Evolutionary conservation across 2,329 filamentous ascomycete species (phyloP), one percentile per base, ranked within the genome.

Genomic region (Aspergillus fructus): DNA sequence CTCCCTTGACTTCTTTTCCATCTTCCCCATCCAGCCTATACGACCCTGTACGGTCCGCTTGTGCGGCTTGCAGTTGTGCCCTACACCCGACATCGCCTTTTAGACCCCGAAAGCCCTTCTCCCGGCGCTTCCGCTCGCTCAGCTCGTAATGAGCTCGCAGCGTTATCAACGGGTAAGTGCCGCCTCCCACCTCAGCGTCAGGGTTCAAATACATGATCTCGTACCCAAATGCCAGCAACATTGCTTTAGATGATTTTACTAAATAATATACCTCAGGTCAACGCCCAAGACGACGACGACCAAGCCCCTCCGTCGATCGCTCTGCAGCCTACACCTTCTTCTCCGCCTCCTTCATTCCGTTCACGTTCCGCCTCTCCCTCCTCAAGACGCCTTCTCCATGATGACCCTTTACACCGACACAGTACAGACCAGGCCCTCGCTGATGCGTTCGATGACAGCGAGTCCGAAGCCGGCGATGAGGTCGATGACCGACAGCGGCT

Each of bases 401-500:
- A 81, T 58, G 80, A 83, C 64, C 79, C 80, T 40, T 50, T 53
- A 33, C 74, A 79, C 56, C 70, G 74, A 54, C 78, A 75, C 64
- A 79, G 84, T 58, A 89, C 91, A 59, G 87, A 96, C 67, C 83
- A 89, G 60, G 88, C 90, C n/a, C 83, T 99, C 13, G 91, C 90
- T 66, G 93, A 97, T 71, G 92, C 94, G 1, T 99, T 99, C 71
- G 86, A 89, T 68, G 89, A 89, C 64, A 89, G 88, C 61, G 90
- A 89, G 60, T 82, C 80, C 37, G 89, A 89, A 62, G 87, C 82
- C 55, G 85, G 86, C 60, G 80, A 90, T 66, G 88, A 89, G 58
- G 81, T 84, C 57, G 91, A 96, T 72, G 91, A 96, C 74, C 85
- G 92, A 65, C 91, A 94, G 76, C 86, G 93, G 64, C 77, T 97